Base-by-base conservation (phyloP, 2,329 filamentous ascomycete genomes). In the Xylaria sp. region DNA sequence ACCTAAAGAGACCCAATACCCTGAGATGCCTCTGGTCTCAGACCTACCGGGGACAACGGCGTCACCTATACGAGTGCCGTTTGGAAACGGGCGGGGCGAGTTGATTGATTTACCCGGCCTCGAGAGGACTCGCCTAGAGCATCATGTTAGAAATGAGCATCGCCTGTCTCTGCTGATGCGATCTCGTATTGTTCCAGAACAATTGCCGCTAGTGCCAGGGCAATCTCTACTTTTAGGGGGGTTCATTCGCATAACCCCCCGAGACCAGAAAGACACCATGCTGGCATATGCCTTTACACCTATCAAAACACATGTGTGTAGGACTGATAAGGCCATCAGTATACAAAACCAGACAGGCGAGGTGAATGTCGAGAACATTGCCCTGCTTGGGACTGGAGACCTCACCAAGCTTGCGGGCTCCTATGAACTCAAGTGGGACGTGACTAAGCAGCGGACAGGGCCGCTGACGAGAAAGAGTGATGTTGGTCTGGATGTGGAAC, bases 71-170 rank as follows among this genome's bases (percentile, higher is more conserved):
- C 91, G 96, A 33, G 89, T 98, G 20, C 94, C 94, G 0, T 99
- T 96, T 77, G 94, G 94, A 55, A 89, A 89, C 68, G 92, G 92
- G 28, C 92, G 89, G 76, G 96, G 96, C 65, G 97, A 99, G 79
- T 85, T 99, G 41, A 93, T 99, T 75, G 96, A 99, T 78, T 86
- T 99, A 15, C 96, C 96, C 0, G 96, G 96, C 0, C 83, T 99
- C 41, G 88, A 90, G 9, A 90, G 96, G 55, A 91, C 89, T 31
- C 87, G 90, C 18, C 83, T 98, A 7, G 91, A 93, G 57, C 81
- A 88, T 0, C 90, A 92, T 77, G 91, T 98, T 57, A 82, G 86
- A 49, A 86, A 91, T 49, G 85, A 91, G 69, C 83, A 92, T 75
- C 90, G 89, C 49, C 80, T 86, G 12, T 87, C 89, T 6, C 83